These are phyloP conservation scores for Cardiospermum halicacabum DNA, from an alignment of 345 rosid genomes.

Conservation along the genomic window DNA sequence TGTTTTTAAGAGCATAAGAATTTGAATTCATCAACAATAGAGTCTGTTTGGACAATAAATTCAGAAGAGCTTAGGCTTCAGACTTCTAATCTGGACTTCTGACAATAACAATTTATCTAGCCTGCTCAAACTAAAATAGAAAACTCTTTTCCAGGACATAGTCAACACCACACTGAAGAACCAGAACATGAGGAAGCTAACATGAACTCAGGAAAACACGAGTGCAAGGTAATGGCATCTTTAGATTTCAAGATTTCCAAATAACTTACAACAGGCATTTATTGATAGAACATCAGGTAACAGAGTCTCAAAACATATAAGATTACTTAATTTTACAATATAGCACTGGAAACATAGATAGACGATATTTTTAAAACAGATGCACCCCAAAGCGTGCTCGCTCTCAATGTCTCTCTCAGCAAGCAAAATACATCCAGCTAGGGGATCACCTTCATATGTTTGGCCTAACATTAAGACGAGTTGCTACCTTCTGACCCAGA, in stretches of 20 bases:
- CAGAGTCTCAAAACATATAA: slow-evolving; percentile 6
- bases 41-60: not conserved
- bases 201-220: not conserved
- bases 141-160: not conserved
- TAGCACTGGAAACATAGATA: slow-evolving; percentile 6
- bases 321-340: slow-evolving; percentile 9
- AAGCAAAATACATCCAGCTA: not conserved
- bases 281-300: not conserved
- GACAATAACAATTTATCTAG: slow-evolving; percentile 1
- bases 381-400: not conserved
- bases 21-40: not conserved
- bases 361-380: slow-evolving; percentile 8
- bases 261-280: not conserved
- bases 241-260: not conserved
- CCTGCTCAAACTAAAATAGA: not conserved
- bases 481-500: slow-evolving; percentile 82
- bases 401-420: slow-evolving; percentile 6
- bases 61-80: not conserved
- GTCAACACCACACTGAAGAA: not conserved
- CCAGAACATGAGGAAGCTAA: slow-evolving; percentile 5
- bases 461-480: slow-evolving; percentile 66
- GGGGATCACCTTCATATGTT: slow-evolving; percentile 41
- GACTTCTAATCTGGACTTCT: not conserved
- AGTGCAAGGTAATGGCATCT: not conserved
- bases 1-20: not conserved